Evolutionary conservation across 2,329 filamentous ascomycete species (phyloP), one percentile per base, ranked within the genome.

Genomic region (Fusarium zealandicum): DNA sequence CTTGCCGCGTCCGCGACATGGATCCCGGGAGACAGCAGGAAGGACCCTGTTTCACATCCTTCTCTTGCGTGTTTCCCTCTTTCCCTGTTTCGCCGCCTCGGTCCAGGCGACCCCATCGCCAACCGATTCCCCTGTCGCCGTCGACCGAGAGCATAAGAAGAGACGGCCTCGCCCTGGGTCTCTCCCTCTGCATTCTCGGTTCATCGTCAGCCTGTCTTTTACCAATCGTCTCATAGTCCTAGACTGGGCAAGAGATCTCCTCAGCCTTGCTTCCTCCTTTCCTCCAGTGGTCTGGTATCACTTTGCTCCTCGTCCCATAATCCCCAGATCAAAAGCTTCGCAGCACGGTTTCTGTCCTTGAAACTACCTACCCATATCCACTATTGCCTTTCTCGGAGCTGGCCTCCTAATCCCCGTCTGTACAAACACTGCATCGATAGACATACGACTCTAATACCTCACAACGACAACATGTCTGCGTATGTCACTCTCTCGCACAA

Each of bases 381-480:
- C 39, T 40, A 48, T 42, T 43, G 20, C 38, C 38, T 31, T 38
- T 14, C 42, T 37, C 50, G 50, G 64, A 68, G 66, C 66, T 56
- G 66, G 66, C 50, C 66, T 68, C 63, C 47, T 40, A 37, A 54
- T 41, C 45, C 54, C 59, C 63, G 46, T 38, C 36, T 44, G 57
- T 53, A 53, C 51, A 38, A 32, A 20, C 5, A 5, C 25, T 44
- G 22, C 53, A 47, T 53, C 53, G 5, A 60, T 60, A 57, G 60
- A 46, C 54, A 55, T 49, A 56, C 48, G 44, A 53, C 52, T 48
- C 60, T 66, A 67, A 64, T 66, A 54, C 46, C 56, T 22, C 41
- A 12, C 25, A 25, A 27, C 58, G 46, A 49, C 46, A 53, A 52
- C 46, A 74, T 75, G 73, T 75, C 73, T 57, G 63, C 72, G 73